Percentiles rank a stretch among this genome's conserved stretches.
phyloP scores from a whole-genome alignment of 2,329 filamentous ascomycete genomes.

The Myotisia sp. region DNA sequence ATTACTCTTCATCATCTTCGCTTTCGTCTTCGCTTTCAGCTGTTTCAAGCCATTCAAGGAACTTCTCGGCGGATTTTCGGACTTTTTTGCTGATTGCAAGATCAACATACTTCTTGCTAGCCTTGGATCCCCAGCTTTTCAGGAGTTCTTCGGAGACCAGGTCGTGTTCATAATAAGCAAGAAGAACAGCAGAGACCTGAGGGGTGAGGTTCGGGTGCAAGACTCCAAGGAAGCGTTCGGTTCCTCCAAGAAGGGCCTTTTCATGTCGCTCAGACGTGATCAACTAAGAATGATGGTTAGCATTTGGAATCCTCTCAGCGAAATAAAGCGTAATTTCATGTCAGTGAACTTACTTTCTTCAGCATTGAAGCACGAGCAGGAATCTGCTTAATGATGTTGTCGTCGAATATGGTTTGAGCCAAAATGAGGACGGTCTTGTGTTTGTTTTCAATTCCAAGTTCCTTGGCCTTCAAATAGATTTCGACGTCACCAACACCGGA shows the following conservation, averaged over 20 bases:
- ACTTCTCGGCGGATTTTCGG: conserved; percentile 83
- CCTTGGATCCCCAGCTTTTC: conserved; percentile 82
- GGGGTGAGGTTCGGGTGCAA: conserved; percentile 65
- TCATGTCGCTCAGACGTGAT: conserved; percentile 85
- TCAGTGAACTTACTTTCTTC: conserved; percentile 52
- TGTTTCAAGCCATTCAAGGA: conserved; percentile 84
- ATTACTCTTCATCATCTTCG: conserved; percentile 47
- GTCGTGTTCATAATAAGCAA: conserved; percentile 82
- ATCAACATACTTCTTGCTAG: conserved; percentile 97
- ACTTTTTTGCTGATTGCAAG: conserved; percentile 82
- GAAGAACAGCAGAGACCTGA: conserved; percentile 70
- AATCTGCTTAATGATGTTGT: conserved; percentile 79
- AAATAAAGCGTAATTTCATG: not conserved
- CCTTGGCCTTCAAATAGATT: conserved; percentile 93
- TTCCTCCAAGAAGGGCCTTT: conserved; percentile 87
- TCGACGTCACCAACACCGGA: conserved; percentile 73
- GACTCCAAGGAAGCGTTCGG: conserved; percentile 78
- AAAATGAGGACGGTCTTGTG: conserved; percentile 86
- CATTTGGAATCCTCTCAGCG: too few relatives aligned
- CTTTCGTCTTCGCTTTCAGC: conserved; percentile 60
- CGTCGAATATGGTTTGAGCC: conserved; percentile 83
- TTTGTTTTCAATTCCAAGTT: conserved; percentile 86
- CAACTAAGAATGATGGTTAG: conserved; percentile 36
- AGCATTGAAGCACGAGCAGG: conserved; percentile 70
- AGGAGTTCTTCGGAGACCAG: conserved; percentile 77